Evolutionary conservation across 768 basidiomycete species (phyloP).

Genomic region (Rhodotorula taiwanensis): DNA sequence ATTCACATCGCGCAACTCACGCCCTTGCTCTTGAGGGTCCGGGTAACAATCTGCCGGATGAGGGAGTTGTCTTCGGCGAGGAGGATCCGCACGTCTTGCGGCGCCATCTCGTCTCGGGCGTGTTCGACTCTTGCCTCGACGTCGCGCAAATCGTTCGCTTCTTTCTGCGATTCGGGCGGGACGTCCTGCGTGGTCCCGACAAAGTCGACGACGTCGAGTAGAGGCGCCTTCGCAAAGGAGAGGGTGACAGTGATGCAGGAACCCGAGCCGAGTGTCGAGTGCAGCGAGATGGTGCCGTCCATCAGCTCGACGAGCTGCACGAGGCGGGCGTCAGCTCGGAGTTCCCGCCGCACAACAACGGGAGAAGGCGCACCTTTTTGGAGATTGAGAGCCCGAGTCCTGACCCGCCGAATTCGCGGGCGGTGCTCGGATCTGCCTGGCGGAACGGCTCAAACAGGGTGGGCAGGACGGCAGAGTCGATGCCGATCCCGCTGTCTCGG

Average conservation of each 20-base stretch:
- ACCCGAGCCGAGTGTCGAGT: slow-evolving; percentile 5
- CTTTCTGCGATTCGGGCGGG: no score
- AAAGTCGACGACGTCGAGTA: slow-evolving; percentile 2
- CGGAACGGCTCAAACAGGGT: slow-evolving; percentile 37
- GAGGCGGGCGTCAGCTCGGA: neutral
- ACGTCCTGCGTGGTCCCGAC: neutral
- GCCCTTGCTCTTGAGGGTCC: slow-evolving; percentile 16
- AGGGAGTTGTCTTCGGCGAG: slow-evolving; percentile 30
- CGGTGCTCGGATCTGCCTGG: slow-evolving; percentile 94
- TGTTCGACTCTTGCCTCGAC: neutral
- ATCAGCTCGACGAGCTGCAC: slow-evolving; percentile 32
- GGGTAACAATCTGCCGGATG: slow-evolving; percentile 20
- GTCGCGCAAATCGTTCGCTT: neutral
- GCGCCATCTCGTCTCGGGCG: neutral
- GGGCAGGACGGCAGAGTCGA: slow-evolving; percentile 23
- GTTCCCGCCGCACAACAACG: no score
- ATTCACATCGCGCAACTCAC: no score
- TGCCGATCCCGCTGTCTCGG: slow-evolving; percentile 37
- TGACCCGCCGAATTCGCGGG: slow-evolving; percentile 80
- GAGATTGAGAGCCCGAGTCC: slow-evolving; percentile 83
- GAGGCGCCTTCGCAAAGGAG: slow-evolving; percentile 7
- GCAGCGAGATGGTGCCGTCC: slow-evolving; percentile 15
- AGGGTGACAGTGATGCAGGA: slow-evolving; percentile 10
- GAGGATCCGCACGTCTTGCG: slow-evolving; percentile 11
- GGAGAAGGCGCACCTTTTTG: slow-evolving; percentile 10